These are phyloP conservation scores for Penicillium digitatum DNA, from an alignment of 2,329 filamentous ascomycete genomes.

Conservation along the genomic window DNA sequence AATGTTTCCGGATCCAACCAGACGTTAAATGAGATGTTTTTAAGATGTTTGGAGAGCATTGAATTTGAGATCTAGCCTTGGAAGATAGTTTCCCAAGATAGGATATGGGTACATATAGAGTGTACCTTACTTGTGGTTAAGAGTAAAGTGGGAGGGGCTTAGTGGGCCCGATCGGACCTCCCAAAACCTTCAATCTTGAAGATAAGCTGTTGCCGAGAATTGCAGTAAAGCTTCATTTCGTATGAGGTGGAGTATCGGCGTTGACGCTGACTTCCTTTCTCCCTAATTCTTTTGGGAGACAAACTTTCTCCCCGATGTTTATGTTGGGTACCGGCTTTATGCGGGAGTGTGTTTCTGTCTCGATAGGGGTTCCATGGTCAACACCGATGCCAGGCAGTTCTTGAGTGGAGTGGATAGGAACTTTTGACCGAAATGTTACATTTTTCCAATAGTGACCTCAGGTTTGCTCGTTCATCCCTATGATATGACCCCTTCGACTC, in stretches of 20 bases:
- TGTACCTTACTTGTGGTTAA: conserved; percentile 2
- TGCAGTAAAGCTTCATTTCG: neutral
- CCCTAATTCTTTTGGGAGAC: neutral
- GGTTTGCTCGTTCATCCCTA: conserved; percentile 11
- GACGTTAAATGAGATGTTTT: neutral
- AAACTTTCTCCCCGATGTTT: neutral
- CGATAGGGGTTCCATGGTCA: conserved; percentile 11
- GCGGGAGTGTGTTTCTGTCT: neutral
- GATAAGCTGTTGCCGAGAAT: neutral
- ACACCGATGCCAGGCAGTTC: conserved; percentile 1
- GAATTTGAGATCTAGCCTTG: neutral
- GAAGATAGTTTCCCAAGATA: neutral
- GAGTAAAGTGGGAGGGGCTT: conserved; percentile 3
- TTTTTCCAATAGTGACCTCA: conserved; percentile 17
- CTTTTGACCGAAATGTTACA: conserved; percentile 14
- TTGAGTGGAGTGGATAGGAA: conserved; percentile 18
- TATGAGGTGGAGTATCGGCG: neutral
- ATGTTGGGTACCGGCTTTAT: conserved; percentile 1
- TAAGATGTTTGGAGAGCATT: neutral
- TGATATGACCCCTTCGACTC: neutral
- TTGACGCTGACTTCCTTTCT: neutral
- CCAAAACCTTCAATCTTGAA: conserved; percentile 1
- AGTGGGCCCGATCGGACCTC: conserved; percentile 8
- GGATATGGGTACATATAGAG: neutral
- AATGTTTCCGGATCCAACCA: conserved; percentile 6